Conservation (phyloP, 106 monocot species). For the Ottelia alismoides region DNA sequence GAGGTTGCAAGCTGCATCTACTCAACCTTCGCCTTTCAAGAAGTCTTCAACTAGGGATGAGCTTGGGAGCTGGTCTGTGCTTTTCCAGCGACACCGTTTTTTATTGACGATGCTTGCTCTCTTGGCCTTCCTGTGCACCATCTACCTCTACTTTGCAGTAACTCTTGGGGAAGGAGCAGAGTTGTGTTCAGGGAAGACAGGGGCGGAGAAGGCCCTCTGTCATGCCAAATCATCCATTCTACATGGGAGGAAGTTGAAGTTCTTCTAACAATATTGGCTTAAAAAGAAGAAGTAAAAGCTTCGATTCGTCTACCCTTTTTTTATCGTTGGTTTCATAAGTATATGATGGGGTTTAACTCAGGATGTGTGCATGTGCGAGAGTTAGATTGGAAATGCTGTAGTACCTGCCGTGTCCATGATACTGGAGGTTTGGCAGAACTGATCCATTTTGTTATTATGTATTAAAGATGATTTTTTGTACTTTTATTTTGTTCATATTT, state of each 20-base stretch:
- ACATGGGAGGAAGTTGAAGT: constrained; percentile 45
- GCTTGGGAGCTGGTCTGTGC: constrained; percentile 41
- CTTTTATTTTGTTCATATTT: too few relatives aligned
- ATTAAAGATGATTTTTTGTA: too few relatives aligned
- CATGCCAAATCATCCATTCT: constrained; percentile 33
- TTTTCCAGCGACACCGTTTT: constrained; percentile 70
- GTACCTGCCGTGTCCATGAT: too few relatives aligned
- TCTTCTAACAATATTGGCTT: too few relatives aligned
- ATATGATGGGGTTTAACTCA: too few relatives aligned
- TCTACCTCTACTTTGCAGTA: constrained; percentile 84
- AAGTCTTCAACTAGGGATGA: constrained; percentile 38
- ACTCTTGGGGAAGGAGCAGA: constrained; percentile 37
- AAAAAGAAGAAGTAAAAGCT: too few relatives aligned
- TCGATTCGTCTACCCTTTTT: too few relatives aligned
- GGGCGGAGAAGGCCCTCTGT: constrained; percentile 47
- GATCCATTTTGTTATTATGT: too few relatives aligned
- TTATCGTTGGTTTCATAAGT: too few relatives aligned
- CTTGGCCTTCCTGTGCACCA: constrained; percentile 60
- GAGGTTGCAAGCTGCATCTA: constrained; percentile 37
- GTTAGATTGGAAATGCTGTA: too few relatives aligned
- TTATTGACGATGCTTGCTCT: constrained; percentile 58
- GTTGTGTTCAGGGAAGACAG: constrained; percentile 43
- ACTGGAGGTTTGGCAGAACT: too few relatives aligned
- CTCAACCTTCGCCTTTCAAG: constrained; percentile 19
- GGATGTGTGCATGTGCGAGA: too few relatives aligned